Conservation (phyloP, 352 stramenopile species). For the Pythium graminicola region DNA sequence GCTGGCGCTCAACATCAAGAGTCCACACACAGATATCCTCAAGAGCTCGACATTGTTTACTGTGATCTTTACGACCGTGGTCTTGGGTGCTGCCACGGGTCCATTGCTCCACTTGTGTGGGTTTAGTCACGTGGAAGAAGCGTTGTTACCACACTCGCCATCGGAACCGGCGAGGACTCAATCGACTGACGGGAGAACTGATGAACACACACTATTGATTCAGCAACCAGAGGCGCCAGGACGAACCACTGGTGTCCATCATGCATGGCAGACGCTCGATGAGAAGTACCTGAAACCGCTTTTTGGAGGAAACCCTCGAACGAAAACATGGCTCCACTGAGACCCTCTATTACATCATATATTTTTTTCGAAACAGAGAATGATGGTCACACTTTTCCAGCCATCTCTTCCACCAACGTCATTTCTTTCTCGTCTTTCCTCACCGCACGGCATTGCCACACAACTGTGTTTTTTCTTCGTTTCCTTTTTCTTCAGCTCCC, state of each 20-base stretch:
- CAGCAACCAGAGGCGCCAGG: conserved; percentile 5
- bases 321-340: no score
- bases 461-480: no score
- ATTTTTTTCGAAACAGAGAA: neutral
- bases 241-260: conserved; percentile 26
- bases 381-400: no score
- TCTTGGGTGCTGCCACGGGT: conserved; percentile 15
- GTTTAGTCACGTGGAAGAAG: conserved; percentile 22
- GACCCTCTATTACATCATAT: neutral
- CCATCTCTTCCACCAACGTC: neutral
- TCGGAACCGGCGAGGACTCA: no score
- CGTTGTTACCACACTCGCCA: no score
- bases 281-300: conserved; percentile 20
- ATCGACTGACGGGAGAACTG: no score
- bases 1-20: conserved; percentile 28
- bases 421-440: neutral
- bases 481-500: no score
- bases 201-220: conserved; percentile 19
- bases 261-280: conserved; percentile 25
- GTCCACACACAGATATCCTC: conserved; percentile 15
- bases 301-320: no score
- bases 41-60: conserved; percentile 20
- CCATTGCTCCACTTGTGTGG: conserved; percentile 23
- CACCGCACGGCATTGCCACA: neutral
- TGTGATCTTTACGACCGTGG: conserved; percentile 28